phyloP scores from a whole-genome alignment of 345 rosid genomes.

The Microthlaspi erraticum region DNA sequence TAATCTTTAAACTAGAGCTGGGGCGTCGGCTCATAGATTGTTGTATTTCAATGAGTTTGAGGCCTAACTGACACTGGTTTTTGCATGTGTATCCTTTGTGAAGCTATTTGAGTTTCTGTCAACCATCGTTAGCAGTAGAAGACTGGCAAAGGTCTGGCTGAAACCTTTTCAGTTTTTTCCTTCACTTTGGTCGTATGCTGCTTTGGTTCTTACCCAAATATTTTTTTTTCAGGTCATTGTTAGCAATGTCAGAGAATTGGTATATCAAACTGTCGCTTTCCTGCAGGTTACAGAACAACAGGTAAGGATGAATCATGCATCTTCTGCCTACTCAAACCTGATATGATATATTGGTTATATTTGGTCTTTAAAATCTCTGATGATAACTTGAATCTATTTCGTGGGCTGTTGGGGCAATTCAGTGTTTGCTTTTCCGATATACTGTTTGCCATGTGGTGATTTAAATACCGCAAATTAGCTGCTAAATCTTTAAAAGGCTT shows the following conservation, averaged over 20 bases:
- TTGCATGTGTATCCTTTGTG: conserved; percentile 34
- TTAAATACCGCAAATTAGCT: conserved; percentile 11
- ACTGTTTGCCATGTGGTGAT: conserved; percentile 15
- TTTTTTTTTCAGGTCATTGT: conserved; percentile 55
- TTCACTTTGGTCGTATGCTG: conserved; percentile 20
- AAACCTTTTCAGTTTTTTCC: conserved; percentile 18
- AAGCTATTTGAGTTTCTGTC: conserved; percentile 92
- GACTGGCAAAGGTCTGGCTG: conserved; percentile 67
- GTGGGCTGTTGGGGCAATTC: not conserved
- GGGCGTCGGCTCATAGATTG: conserved; percentile 13
- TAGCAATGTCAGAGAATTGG: conserved; percentile 72
- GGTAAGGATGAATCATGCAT: conserved; percentile 49
- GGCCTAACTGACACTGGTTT: conserved; percentile 39
- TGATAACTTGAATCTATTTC: conserved; percentile 16
- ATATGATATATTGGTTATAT: conserved; percentile 19
- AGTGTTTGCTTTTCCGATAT: not conserved
- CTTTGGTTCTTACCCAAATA: conserved; percentile 22
- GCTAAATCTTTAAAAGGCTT: not conserved
- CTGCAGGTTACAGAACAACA: conserved; percentile 92
- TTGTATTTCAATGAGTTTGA: conserved; percentile 23
- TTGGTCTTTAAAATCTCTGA: conserved; percentile 2
- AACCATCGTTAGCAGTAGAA: conserved; percentile 74
- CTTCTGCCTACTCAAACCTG: conserved; percentile 32
- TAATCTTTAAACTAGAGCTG: conserved; percentile 18
- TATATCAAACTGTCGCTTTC: conserved; percentile 75